Base-by-base conservation (phyloP, 2,329 filamentous ascomycete genomes). In the Alternaria burnsii region DNA sequence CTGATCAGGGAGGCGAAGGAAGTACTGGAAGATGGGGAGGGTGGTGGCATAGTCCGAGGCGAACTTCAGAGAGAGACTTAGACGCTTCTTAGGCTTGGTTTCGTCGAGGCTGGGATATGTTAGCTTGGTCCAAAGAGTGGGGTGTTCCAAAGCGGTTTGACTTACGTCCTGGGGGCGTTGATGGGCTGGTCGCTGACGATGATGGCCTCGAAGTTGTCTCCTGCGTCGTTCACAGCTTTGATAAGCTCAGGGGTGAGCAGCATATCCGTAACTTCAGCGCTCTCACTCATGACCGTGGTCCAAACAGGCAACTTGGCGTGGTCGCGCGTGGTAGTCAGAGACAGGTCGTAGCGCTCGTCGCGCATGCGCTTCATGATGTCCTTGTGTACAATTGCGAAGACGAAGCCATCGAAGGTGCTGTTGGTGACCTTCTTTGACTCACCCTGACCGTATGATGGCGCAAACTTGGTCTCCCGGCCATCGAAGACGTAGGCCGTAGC, bases 321-420 rank as follows among this genome's bases (percentile, higher is more conserved):
- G 74, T 99, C 95, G 85, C 97, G 97, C 76, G 94, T 97, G 67
- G 89, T 89, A 42, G 95, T 97, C 69, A 99, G 87, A 54, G 92
- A 97, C 55, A 97, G 84, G 78, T 99, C 95, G 81, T 97, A 99
- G 71, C 95, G 91, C 65, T 97, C 93, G 48, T 97, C 91, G 63
- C 95, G 91, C 71, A 97, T 86, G 72, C 88, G 84, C 83, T 92
- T 92, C 94, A 99, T 98, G 77, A 86, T 82, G 72, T 93, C 90
- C 87, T 99, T 99, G 86, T 98, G 93, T 64, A 98, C 94, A 68
- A 99, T 81, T 51, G 93, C 94, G 87, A 91, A 98, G 66, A 99
- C 94, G 73, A 98, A 99, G 44, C 89, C 89, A 77, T 98, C 95
- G 73, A 90, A 98, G 40, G 81, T 81, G 59, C 87, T 89, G 78